Evolutionary conservation across 2,329 filamentous ascomycete genomes (phyloP).

Genomic region (Hypoxylon sp.): DNA sequence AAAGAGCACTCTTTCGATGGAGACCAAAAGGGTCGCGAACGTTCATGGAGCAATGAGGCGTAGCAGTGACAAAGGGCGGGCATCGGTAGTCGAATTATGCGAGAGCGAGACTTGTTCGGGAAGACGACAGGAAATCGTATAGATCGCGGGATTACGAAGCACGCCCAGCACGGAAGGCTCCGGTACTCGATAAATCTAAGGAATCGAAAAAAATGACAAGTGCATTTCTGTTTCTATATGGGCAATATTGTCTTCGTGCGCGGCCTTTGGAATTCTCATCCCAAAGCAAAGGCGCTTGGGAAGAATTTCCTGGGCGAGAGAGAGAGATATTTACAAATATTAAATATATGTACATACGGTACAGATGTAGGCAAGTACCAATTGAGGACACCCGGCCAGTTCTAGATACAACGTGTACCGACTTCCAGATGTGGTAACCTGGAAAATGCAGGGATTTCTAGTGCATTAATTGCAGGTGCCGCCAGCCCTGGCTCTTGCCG

Average conservation of each 20-base stretch:
- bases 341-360: slow-evolving; percentile 4
- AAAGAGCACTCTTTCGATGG: slow-evolving; percentile 53
- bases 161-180: neutral
- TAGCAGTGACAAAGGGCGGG: slow-evolving; percentile 39
- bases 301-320: slow-evolving; percentile 16
- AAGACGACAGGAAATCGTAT: slow-evolving; percentile 1
- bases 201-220: slow-evolving; percentile 12
- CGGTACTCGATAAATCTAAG: slow-evolving; percentile 10
- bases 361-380: slow-evolving; percentile 15
- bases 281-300: slow-evolving; percentile 17
- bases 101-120: neutral
- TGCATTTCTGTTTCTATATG: slow-evolving; percentile 13
- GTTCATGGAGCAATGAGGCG: slow-evolving; percentile 55
- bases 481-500: slow-evolving; percentile 9
- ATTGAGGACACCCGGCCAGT: slow-evolving; percentile 31
- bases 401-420: slow-evolving; percentile 24
- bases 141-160: slow-evolving; percentile 4
- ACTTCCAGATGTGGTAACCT: slow-evolving; percentile 18
- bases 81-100: slow-evolving; percentile 21
- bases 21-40: slow-evolving; percentile 64
- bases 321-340: slow-evolving; percentile 17
- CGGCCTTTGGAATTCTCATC: slow-evolving; percentile 14
- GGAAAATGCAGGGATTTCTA: slow-evolving; percentile 11
- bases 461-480: neutral
- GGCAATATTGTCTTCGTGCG: slow-evolving; percentile 9